These are phyloP conservation scores for Dioscorea dumetorum DNA, from an alignment of 106 monocot genomes.

Conservation along the genomic window DNA sequence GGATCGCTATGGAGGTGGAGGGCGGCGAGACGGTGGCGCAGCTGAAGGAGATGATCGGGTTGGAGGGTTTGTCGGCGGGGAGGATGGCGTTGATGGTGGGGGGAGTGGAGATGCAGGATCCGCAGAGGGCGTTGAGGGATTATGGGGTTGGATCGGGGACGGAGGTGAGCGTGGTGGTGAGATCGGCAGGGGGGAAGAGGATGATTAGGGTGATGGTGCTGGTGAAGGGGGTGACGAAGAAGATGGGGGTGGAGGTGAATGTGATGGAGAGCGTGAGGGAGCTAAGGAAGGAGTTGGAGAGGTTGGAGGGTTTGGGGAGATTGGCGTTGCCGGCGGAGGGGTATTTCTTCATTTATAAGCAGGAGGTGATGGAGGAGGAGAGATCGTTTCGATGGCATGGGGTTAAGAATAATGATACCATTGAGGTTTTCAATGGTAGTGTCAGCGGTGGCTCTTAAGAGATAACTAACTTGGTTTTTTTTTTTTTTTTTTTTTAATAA, in stretches of 20 bases:
- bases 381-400: conserved; percentile 37
- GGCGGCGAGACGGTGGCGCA: neutral
- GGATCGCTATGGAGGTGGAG: neutral
- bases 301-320: neutral
- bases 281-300: conserved; percentile 33
- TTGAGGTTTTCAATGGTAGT: conserved; percentile 52
- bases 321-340: conserved; percentile 20
- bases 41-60: neutral
- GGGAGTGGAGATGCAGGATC: neutral
- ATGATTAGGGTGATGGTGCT: neutral
- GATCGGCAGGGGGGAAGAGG: neutral
- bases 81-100: neutral
- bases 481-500: too few relatives aligned
- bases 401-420: conserved; percentile 29
- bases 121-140: neutral
- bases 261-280: conserved; percentile 21
- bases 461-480: too few relatives aligned
- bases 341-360: conserved; percentile 56
- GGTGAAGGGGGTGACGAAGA: neutral
- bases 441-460: conserved; percentile 34
- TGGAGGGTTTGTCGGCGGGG: neutral
- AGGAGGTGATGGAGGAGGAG: conserved; percentile 59
- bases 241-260: conserved; percentile 19
- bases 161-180: neutral
- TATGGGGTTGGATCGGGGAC: neutral